Base-by-base conservation (phyloP, 495 filamentous ascomycete species). In the Cladorrhinum samala region DNA sequence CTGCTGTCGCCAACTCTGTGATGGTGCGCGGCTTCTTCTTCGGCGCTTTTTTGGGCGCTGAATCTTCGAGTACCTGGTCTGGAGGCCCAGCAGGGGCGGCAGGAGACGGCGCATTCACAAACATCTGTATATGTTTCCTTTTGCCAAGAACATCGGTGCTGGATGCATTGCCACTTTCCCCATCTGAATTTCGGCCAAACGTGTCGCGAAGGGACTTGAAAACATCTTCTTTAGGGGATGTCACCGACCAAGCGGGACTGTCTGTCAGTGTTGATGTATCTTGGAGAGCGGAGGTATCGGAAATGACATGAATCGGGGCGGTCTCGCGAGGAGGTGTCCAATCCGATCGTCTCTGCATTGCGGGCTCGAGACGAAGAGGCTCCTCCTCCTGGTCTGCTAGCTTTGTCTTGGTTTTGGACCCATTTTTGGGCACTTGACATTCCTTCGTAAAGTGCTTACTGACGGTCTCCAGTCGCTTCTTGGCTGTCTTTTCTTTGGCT, bases 11-110 rank as follows among this genome's bases (percentile, higher is more conserved):
- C 41, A 86, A 72, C 48, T 85, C 89, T 2, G 92, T 97, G 49
- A 97, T 84, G 6, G 92, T 97, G 37, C 81, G 84, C 0, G 84
- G 69, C 63, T 88, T 91, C 70, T 87, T 95, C 56, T 80, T 82
- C 24, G 76, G 78, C 16, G 71, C 71, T 57, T 77, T 86, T 70
- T 75, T 85, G 66, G 76, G 75, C 8, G 65, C 58, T 13, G 70
- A 66, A 37, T 57, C 40, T 20, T 64, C 52, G 18, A 56, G 38
- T 30, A 56, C 54, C 24, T 9, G 9, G 48, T 51, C 53, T 20
- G 67, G 61, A 0, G 53, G 53, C 1, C 61, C 67, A 4, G 64
- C 9, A 14, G 9, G 21, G 9, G 19, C 6, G 4, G 45, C 24
- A 27, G 45, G 13, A 9, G 45, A n/a, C n/a, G n/a, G n/a, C n/a